phyloP scores from a whole-genome alignment of 2,329 filamentous ascomycete genomes.

The Aspergillus cejpii region DNA sequence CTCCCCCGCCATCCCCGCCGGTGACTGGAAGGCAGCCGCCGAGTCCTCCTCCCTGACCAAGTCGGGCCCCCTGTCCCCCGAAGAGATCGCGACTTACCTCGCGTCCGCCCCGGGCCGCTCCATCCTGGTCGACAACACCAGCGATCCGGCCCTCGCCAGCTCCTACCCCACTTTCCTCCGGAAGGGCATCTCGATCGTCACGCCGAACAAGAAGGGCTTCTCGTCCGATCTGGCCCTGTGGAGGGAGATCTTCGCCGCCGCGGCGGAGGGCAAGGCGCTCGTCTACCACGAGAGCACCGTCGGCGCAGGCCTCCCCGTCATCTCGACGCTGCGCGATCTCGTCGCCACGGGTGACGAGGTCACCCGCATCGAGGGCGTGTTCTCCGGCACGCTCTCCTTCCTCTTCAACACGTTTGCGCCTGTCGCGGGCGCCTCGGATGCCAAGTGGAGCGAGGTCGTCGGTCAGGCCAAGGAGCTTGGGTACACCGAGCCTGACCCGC shows the following conservation, averaged over 20 bases:
- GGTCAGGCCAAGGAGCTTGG: slow-evolving; percentile 86
- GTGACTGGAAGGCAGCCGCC: slow-evolving; percentile 51
- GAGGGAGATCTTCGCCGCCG: slow-evolving; percentile 75
- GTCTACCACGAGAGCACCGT: slow-evolving; percentile 95
- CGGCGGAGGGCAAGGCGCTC: slow-evolving; percentile 58
- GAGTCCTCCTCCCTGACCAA: slow-evolving; percentile 55
- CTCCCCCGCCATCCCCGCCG: slow-evolving; percentile 55
- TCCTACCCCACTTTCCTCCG: slow-evolving; percentile 74
- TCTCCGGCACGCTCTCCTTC: slow-evolving; percentile 96
- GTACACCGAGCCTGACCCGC: slow-evolving; percentile 82
- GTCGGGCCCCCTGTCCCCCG: slow-evolving; percentile 49
- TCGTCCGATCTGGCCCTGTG: slow-evolving; percentile 73
- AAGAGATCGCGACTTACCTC: slow-evolving; percentile 71
- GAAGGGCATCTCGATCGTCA: slow-evolving; percentile 82
- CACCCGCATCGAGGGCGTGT: slow-evolving; percentile 89
- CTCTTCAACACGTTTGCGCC: slow-evolving; percentile 97
- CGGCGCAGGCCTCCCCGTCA: slow-evolving; percentile 84
- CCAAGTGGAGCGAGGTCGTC: slow-evolving; percentile 86
- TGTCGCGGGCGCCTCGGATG: slow-evolving; percentile 52
- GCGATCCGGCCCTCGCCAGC: slow-evolving; percentile 75
- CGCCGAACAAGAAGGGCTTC: slow-evolving; percentile 98
- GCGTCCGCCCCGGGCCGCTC: slow-evolving; percentile 68
- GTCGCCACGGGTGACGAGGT: slow-evolving; percentile 89
- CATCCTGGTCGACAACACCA: slow-evolving; percentile 92
- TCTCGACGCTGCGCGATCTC: slow-evolving; percentile 91